Evolutionary conservation across 1,284 basidiomycete genomes (phyloP).

Genomic region (Coriolopsis trogii): DNA sequence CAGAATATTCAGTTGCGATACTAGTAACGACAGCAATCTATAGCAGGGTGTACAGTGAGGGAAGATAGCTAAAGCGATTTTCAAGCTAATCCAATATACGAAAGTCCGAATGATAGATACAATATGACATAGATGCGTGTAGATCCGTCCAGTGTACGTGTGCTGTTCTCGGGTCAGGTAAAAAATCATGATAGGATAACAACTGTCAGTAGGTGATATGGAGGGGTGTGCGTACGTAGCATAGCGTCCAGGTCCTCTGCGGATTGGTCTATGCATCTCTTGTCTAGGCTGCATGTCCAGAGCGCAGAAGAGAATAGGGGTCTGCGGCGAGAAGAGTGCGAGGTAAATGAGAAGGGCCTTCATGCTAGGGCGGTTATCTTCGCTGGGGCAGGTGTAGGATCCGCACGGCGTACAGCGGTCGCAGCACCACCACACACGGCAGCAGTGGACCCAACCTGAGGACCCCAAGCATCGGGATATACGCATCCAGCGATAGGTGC

Average conservation of each 20-base stretch:
- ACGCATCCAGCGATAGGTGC: slow-evolving; percentile 60
- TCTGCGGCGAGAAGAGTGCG: background rate
- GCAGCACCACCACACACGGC: slow-evolving; percentile 28
- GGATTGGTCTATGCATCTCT: slow-evolving; percentile 7
- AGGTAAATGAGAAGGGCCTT: background rate
- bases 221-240: too few relatives aligned
- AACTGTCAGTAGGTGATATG: too few relatives aligned
- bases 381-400: slow-evolving; percentile 13
- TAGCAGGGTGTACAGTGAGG: too few relatives aligned
- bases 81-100: too few relatives aligned
- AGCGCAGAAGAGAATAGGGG: slow-evolving; percentile 6
- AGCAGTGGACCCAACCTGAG: slow-evolving; percentile 30
- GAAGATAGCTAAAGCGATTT: too few relatives aligned
- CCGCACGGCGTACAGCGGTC: slow-evolving; percentile 5
- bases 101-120: too few relatives aligned
- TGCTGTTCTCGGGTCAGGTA: too few relatives aligned
- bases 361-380: background rate
- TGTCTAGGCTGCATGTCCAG: slow-evolving; percentile 7
- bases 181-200: too few relatives aligned
- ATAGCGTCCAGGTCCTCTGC: slow-evolving; percentile 16
- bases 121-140: too few relatives aligned
- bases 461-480: slow-evolving; percentile 66
- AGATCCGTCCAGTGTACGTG: too few relatives aligned
- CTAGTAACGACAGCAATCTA: too few relatives aligned
- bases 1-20: too few relatives aligned